These are phyloP conservation scores for Thalassiosira livingstoniorum DNA, from an alignment of 352 stramenopile genomes.

Conservation along the genomic window DNA sequence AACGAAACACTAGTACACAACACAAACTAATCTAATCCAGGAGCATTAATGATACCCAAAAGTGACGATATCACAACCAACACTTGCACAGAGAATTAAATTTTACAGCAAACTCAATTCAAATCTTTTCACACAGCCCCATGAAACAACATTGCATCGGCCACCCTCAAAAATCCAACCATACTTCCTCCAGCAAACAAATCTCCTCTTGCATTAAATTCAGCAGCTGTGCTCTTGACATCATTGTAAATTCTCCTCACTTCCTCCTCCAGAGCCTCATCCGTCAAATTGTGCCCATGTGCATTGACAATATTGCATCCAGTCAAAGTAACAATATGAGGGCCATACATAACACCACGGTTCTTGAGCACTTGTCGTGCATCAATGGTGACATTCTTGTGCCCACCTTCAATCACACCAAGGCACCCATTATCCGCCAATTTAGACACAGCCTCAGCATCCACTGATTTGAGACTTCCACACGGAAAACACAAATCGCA, in stretches of 20 bases:
- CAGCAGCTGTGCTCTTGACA: slow-evolving; percentile 83
- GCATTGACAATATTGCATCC: slow-evolving; percentile 81
- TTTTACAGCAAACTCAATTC: no score
- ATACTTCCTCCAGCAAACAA: slow-evolving; percentile 93
- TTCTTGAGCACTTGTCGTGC: slow-evolving; percentile 84
- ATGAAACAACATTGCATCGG: slow-evolving; percentile 96
- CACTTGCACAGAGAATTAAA: no score
- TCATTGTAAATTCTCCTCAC: slow-evolving; percentile 84
- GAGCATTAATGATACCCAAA: no score
- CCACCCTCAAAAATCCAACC: slow-evolving; percentile 96
- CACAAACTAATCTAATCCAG: no score
- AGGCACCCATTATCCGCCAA: slow-evolving; percentile 88
- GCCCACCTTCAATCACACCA: slow-evolving; percentile 81
- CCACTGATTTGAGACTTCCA: slow-evolving; percentile 94
- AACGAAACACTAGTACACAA: no score
- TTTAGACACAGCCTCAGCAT: slow-evolving; percentile 82
- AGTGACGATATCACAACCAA: no score
- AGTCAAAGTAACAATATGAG: slow-evolving; percentile 86
- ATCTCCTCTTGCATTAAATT: slow-evolving; percentile 89
- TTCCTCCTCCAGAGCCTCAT: slow-evolving; percentile 80
- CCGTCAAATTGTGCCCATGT: slow-evolving; percentile 67
- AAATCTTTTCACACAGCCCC: slow-evolving; percentile 97
- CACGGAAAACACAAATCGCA: slow-evolving; percentile 97
- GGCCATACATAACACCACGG: slow-evolving; percentile 85
- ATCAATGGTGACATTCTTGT: slow-evolving; percentile 72